Base-by-base conservation (phyloP, 1,284 basidiomycete species). In the Melampsora americana region DNA sequence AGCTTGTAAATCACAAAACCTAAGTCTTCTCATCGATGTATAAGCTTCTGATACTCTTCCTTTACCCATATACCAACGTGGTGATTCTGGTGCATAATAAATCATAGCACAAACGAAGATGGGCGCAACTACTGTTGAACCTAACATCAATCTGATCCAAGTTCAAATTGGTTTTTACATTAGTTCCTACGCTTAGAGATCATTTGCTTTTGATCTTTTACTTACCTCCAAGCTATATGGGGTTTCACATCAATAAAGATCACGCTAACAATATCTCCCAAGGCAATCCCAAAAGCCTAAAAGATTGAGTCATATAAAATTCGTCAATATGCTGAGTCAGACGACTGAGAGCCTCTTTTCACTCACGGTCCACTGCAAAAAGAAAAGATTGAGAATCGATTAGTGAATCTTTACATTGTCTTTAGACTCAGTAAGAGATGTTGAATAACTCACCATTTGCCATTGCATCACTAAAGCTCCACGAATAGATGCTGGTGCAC, bases 381-480 rank as follows among this genome's bases (percentile, higher is more conserved):
- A 62, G 4, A 2, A 28, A n/a, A n/a, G n/a, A 62, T 35, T 5
- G 30, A 62, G 16, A 62, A 28, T 6, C n/a, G 23, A 30, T 39
- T 11, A 61, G 35, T 35, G n/a, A n/a, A n/a, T n/a, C n/a, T n/a
- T n/a, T n/a, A n/a, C n/a, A n/a, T n/a, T n/a, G n/a, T n/a, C n/a
- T n/a, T n/a, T n/a, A n/a, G n/a, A n/a, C n/a, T n/a, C n/a, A n/a
- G n/a, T n/a, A n/a, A n/a, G 35, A 35, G 35, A 4, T 35, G 9
- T 35, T 35, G 11, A 42, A 42, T 7, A 42, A 59, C 64, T n/a
- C 9, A 74, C 71, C 71, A 74, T 74, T 74, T 74, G 65, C 87
- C 89, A 90, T 85, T 89, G 88, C 90, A 91, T 91, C 60, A 90
- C 90, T 11, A 92, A 85, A 0, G 88, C 90, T 65, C 90, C 90